Evolutionary conservation across 495 filamentous ascomycete species (phyloP), one percentile per base, ranked within the genome.

Genomic region (Penicillium egyptiacum): DNA sequence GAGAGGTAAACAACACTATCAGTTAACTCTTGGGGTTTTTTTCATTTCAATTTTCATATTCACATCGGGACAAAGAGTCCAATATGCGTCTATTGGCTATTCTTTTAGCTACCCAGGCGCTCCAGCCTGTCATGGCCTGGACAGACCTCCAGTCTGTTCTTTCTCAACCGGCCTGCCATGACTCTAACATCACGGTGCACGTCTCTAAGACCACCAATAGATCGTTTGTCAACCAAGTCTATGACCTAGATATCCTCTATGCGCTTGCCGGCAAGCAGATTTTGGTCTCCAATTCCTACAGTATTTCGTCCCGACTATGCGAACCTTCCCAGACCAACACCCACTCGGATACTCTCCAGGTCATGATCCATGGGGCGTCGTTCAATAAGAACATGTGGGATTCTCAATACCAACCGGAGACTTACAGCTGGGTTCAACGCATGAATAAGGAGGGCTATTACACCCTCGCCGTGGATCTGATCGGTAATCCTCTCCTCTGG

Each of bases 381-480:
- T 42, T 42, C 40, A 42, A 42, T 17, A 42, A 42, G 16, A 42
- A 42, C 40, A 42, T 42, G 40, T 42, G 40, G 40, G 40, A 42
- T 42, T 42, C 40, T 7, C 40, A 42, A 42, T 42, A 42, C 16
- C 16, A n/a, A 17, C 40, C 40, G 11, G 40, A 42, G 40, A 42
- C 11, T n/a, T 17, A 42, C 16, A n/a, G 16, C 16, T 42, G 16
- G 16, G 11, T 17, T 7, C 40, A 42, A 17, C 40, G 40, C 12
- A 42, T 42, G 40, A 16, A 42, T 20, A 16, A 17, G 12, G 40
- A 42, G 40, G 25, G 25, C 25, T 42, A 42, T 42, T 17, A 16
- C 40, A 42, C 40, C 11, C 16, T 42, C 11, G 40, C 40, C 12
- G 40, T 42, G 2, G 40, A 42, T 42, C 40, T 42, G 16, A 42